Base-by-base conservation (phyloP, 2,329 filamentous ascomycete species). In the Emmonsia crescens region DNA sequence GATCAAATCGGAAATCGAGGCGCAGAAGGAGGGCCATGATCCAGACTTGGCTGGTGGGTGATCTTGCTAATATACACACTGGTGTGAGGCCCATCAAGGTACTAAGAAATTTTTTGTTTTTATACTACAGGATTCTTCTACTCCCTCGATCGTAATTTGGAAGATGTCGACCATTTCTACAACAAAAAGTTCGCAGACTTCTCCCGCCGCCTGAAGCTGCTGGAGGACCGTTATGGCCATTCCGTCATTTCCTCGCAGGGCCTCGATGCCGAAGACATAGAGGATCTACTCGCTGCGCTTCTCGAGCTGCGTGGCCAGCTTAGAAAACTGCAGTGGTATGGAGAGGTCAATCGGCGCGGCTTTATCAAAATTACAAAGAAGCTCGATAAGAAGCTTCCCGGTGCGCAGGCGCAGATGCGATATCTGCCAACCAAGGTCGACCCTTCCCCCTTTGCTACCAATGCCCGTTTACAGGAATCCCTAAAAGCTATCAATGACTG, bases 311-410 rank as follows among this genome's bases (percentile, higher is more conserved):
- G 94, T 62, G 88, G 87, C 59, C 89, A 95, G 72, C 77, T 97
- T 67, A 84, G 94, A 63, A 97, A 97, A 70, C 80, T 99, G 59
- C 89, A 96, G 74, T 97, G 92, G 92, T 99, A 97, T 73, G 93
- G 92, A 57, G 93, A 97, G 76, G 93, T 97, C 70, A 99, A 99
- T 74, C 85, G 92, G 59, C 83, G 90, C 66, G 94, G 94, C 1
- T 99, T 99, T 71, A 85, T 95, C 74, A 99, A 99, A 78, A 99
- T 99, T 74, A 96, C 94, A 59, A 99, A 99, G 80, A 99, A 99
- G 77, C 80, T 96, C 54, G 94, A 99, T 77, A 99, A 99, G 78
- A 96, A 96, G 77, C 84, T 96, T 2, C 82, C 88, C 1, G 82
- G 84, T 54, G 84, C 86, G 3, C 83, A 86, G 58, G 87, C 89